Evolutionary conservation across 306 rosid genomes (phyloP).

Genomic region (Vigna unguiculata): DNA sequence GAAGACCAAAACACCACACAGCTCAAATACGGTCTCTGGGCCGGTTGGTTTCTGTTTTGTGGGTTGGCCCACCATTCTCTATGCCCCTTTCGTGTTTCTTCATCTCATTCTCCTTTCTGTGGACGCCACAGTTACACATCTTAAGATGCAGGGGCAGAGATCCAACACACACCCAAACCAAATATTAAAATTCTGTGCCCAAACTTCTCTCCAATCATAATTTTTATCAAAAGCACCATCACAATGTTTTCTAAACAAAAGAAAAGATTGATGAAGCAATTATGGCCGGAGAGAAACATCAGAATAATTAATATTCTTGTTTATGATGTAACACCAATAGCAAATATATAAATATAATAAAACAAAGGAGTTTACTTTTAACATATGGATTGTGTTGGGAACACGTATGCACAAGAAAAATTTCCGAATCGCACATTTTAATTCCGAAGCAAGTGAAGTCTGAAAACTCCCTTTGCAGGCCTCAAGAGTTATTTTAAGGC

Average conservation of each 20-base stretch:
- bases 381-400: not conserved
- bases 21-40: not conserved
- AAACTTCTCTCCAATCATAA: not conserved
- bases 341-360: not conserved
- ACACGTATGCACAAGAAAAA: not conserved
- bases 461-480: constrained; percentile 39
- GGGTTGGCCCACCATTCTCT: not conserved
- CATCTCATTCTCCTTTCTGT: not conserved
- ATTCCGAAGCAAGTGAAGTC: not conserved
- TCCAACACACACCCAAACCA: not conserved
- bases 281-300: not conserved
- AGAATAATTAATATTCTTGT: not conserved
- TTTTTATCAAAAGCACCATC: not conserved
- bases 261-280: not conserved
- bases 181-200: not conserved
- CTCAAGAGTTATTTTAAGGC: constrained; percentile 4
- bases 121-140: not conserved
- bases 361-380: not conserved
- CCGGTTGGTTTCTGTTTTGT: not conserved
- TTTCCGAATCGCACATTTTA: not conserved
- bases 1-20: not conserved
- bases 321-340: not conserved
- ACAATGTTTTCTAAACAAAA: not conserved
- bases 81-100: not conserved
- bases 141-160: not conserved